Conservation (phyloP, 164 flowering plant species). For the Platanus orientalis region DNA sequence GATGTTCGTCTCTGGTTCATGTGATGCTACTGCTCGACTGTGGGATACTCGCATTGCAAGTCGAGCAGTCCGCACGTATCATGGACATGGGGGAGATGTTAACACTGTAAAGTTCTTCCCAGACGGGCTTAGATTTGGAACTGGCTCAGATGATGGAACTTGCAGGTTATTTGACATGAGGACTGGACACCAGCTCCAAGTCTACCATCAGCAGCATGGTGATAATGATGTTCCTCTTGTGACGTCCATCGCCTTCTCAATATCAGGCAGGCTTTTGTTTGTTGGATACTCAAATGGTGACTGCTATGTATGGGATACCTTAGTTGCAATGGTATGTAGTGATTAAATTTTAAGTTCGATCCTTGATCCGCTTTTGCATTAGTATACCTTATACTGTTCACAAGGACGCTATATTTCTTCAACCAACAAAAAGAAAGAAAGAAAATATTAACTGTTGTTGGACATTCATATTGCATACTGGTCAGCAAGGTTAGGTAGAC, state of each 20-base stretch:
- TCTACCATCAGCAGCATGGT: conserved; percentile 56
- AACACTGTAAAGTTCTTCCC: conserved; percentile 94
- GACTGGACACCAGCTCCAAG: conserved; percentile 95
- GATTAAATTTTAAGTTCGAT: neutral
- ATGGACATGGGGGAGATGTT: conserved; percentile 95
- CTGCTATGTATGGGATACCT: conserved; percentile 95
- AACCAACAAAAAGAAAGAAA: too few relatives aligned
- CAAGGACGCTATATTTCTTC: too few relatives aligned
- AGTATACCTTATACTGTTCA: too few relatives aligned
- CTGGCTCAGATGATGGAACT: conserved; percentile 98
- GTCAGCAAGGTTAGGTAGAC: too few relatives aligned
- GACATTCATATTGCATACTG: too few relatives aligned
- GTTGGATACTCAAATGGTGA: conserved; percentile 84
- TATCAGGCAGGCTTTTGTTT: conserved; percentile 96
- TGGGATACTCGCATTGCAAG: conserved; percentile 98
- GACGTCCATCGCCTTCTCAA: conserved; percentile 86
- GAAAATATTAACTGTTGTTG: too few relatives aligned
- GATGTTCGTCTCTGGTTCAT: conserved; percentile 92
- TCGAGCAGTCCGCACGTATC: conserved; percentile 84
- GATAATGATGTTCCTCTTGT: conserved; percentile 64
- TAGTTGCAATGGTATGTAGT: conserved; percentile 67
- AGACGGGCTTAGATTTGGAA: conserved; percentile 93
- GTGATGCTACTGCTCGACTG: conserved; percentile 86
- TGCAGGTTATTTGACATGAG: conserved; percentile 88
- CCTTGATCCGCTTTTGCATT: too few relatives aligned